phyloP scores from a whole-genome alignment of 1,139 yeast species.

The Yamadazyma aaseri region DNA sequence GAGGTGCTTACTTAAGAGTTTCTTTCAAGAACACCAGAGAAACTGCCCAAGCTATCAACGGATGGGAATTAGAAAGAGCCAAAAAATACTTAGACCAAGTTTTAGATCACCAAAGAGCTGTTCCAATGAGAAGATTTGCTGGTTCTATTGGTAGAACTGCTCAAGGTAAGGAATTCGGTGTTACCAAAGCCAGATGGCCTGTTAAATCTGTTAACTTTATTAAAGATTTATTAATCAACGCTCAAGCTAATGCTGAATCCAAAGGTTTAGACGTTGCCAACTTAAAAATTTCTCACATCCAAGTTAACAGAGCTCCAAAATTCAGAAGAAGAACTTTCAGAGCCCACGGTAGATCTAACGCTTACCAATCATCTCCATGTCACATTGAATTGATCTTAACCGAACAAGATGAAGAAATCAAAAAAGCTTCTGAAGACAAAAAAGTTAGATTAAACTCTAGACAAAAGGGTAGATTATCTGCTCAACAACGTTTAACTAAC shows the following conservation, averaged over 20 bases:
- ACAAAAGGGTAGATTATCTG: constrained; percentile 90
- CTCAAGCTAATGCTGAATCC: constrained; percentile 98
- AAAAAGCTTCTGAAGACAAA: constrained; percentile 86
- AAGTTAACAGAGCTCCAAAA: constrained; percentile 99
- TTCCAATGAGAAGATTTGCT: constrained; percentile 98
- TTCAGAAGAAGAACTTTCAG: constrained; percentile 99
- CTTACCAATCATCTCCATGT: constrained; percentile 97
- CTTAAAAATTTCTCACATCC: constrained; percentile 95
- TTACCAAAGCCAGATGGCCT: constrained; percentile 99
- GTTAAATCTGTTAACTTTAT: constrained; percentile 96
- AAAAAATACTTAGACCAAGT: constrained; percentile 96
- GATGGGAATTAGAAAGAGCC: constrained; percentile 97
- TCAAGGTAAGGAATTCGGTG: constrained; percentile 99
- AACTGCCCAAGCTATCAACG: constrained; percentile 96
- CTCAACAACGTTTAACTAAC: constrained; percentile 62
- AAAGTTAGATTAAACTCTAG: constrained; percentile 80
- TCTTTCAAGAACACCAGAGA: constrained; percentile 99
- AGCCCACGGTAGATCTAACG: constrained; percentile 99
- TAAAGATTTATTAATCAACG: constrained; percentile 93
- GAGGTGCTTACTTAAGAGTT: constrained; percentile 99
- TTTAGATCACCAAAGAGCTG: constrained; percentile 97
- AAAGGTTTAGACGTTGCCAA: constrained; percentile 96
- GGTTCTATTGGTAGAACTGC: constrained; percentile 98
- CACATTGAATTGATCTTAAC: constrained; percentile 97
- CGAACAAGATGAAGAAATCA: constrained; percentile 92